A percentile compares a stretch with the other conserved stretches of the same genome.
Conservation (phyloP, 805 yeast species). For the Ogataea nonfermentans region DNA sequence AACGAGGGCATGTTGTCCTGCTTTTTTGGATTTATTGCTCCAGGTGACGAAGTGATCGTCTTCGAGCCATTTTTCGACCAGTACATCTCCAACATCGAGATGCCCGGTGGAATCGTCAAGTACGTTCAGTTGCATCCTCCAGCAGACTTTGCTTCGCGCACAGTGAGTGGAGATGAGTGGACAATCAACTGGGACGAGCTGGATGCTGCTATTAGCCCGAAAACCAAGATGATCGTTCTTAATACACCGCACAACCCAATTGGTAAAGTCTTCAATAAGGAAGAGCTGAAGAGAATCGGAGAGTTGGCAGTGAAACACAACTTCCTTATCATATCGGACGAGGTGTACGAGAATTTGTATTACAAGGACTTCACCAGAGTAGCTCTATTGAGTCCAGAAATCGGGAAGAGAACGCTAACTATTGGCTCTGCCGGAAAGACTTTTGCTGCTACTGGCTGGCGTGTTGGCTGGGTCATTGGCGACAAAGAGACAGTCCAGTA, state of each 20-base stretch:
- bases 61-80: slow-evolving; percentile 98
- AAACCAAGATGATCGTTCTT: slow-evolving; percentile 81
- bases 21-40: slow-evolving; percentile 77
- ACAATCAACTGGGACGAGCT: slow-evolving; percentile 74
- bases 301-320: slow-evolving; percentile 82
- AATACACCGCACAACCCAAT: slow-evolving; percentile 97
- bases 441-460: slow-evolving; percentile 99
- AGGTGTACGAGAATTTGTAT: slow-evolving; percentile 90
- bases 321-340: slow-evolving; percentile 82
- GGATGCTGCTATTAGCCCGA: slow-evolving; percentile 63
- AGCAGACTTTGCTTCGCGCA: slow-evolving; percentile 55
- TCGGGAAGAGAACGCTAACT: slow-evolving; percentile 74
- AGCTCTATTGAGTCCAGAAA: slow-evolving; percentile 78
- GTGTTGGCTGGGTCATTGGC: slow-evolving; percentile 95
- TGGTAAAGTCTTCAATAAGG: slow-evolving; percentile 81
- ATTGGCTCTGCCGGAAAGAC: slow-evolving; percentile 98
- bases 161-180: slow-evolving; percentile 86
- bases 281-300: slow-evolving; percentile 76
- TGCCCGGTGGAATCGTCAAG: slow-evolving; percentile 89
- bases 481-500: slow-evolving; percentile 77
- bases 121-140: slow-evolving; percentile 90
- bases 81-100: slow-evolving; percentile 88
- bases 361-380: slow-evolving; percentile 76
- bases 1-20: slow-evolving; percentile 90
- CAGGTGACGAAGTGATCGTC: slow-evolving; percentile 94